Percentiles rank a stretch among this genome's conserved stretches.
These are phyloP conservation scores for Pseudisothecium myosuroides DNA, from an alignment of 225 moss, liverwort and hornwort species.

Conservation along the genomic window DNA sequence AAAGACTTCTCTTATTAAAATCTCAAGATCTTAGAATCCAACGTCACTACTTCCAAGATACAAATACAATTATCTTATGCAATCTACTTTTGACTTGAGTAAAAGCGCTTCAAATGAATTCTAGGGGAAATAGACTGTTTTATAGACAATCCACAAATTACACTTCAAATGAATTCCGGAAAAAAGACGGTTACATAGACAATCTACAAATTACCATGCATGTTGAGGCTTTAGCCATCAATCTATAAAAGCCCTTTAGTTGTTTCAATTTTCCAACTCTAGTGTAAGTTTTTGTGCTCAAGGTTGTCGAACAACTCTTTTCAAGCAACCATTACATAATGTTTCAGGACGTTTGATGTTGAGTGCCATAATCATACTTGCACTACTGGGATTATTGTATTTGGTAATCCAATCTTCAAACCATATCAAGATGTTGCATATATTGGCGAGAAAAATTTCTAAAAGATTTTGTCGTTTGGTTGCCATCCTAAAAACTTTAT, in stretches of 20 bases:
- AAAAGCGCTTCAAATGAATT: neutral
- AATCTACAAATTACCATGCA: neutral
- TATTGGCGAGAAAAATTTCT: neutral
- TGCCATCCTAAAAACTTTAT: neutral
- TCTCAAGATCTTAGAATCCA: neutral
- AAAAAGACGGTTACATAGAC: fast-evolving
- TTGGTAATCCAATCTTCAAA: neutral
- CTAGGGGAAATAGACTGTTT: fast-evolving
- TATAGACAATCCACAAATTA: neutral
- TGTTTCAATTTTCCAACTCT: neutral
- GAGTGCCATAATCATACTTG: neutral
- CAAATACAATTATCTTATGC: neutral
- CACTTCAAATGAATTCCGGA: too few relatives aligned
- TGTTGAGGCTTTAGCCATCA: neutral
- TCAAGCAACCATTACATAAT: neutral
- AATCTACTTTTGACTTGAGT: neutral
- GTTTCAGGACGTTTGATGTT: neutral
- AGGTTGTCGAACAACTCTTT: neutral
- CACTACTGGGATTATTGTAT: neutral
- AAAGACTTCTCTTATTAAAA: neutral
- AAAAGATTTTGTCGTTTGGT: neutral
- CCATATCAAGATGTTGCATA: neutral
- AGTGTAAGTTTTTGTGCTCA: neutral
- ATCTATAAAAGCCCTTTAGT: neutral
- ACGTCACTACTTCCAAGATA: fast-evolving